phyloP scores from a whole-genome alignment of 1,139 yeast species.

The Suhomyces anneliseae region DNA sequence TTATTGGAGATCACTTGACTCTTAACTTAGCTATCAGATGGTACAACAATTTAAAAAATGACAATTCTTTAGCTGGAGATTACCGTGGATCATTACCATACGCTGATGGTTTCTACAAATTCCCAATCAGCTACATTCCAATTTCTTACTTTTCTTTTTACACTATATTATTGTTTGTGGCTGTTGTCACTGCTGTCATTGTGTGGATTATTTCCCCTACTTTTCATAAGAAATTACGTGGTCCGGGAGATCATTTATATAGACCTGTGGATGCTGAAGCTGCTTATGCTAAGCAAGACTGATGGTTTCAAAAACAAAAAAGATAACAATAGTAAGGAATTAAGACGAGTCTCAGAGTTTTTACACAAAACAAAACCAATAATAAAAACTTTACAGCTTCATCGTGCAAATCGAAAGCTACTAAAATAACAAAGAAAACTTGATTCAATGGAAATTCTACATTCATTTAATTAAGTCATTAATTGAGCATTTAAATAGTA shows the following conservation, averaged over 20 bases:
- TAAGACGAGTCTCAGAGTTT: no score
- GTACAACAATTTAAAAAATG: constrained; percentile 37
- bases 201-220: constrained; percentile 27
- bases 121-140: constrained; percentile 34
- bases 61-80: constrained; percentile 17
- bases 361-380: no score
- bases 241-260: constrained; percentile 2
- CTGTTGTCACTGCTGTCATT: constrained; percentile 25
- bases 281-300: constrained; percentile 29
- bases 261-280: constrained; percentile 27
- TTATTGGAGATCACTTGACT: constrained; percentile 65
- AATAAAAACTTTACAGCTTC: no score
- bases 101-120: constrained; percentile 43
- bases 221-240: constrained; percentile 3
- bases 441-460: background rate
- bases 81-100: constrained; percentile 28
- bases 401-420: no score
- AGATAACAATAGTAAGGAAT: no score
- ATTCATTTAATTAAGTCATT: background rate
- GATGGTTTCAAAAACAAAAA: background rate
- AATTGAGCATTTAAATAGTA: constrained; percentile 11
- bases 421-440: background rate
- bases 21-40: constrained; percentile 61
- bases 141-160: constrained; percentile 27
- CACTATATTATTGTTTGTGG: constrained; percentile 24